Evolutionary conservation across 495 filamentous ascomycete genomes (phyloP).

Genomic region (Apiosordaria backusii): DNA sequence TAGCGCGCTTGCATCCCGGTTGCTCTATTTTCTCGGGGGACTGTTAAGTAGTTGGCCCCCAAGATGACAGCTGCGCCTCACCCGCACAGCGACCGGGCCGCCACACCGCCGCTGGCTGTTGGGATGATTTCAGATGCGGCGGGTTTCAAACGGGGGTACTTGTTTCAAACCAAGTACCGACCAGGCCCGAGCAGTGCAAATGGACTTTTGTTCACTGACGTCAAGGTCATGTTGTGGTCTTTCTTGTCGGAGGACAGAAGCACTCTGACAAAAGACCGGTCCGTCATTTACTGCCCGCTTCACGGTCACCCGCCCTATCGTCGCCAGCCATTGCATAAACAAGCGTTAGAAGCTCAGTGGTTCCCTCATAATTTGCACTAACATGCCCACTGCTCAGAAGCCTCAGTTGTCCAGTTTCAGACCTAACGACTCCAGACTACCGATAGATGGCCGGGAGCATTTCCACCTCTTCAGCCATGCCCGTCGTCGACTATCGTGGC

Average conservation of each 20-base stretch:
- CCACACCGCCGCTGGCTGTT: background rate
- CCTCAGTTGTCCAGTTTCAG: background rate
- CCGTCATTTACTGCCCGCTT: background rate
- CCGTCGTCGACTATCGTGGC: background rate
- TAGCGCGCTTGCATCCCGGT: background rate
- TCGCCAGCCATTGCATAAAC: background rate
- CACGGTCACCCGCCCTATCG: background rate
- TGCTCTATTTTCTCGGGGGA: background rate
- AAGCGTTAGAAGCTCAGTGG: background rate
- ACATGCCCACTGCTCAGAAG: background rate
- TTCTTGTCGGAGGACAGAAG: background rate
- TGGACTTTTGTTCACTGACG: background rate
- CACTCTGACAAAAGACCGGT: background rate
- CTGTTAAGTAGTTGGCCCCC: background rate
- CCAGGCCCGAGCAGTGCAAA: background rate
- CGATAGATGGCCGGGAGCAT: background rate
- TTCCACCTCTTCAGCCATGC: background rate
- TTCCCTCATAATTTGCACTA: background rate
- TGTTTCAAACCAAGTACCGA: slow-evolving; percentile 3
- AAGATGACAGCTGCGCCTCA: background rate
- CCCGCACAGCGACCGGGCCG: background rate
- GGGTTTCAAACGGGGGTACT: slow-evolving; percentile 3
- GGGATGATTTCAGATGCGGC: slow-evolving; percentile 1
- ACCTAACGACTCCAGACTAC: background rate
- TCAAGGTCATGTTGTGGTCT: background rate